Conservation (phyloP, 306 rosid species). For the Corylus americana region DNA sequence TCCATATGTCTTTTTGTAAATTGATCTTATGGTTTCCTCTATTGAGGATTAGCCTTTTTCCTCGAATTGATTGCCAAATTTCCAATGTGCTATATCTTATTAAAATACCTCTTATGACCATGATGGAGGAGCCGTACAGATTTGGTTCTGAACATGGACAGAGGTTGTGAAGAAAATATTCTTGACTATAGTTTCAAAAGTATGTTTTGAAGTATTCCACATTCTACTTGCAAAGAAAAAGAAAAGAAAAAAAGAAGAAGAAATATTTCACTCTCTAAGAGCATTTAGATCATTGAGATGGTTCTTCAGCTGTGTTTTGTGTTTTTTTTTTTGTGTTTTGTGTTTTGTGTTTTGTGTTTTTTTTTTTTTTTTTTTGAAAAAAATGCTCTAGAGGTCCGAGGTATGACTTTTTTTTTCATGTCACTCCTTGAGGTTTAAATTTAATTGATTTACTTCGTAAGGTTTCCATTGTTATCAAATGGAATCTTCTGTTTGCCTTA, state of each 20-base stretch:
- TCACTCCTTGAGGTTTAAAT: no score
- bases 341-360: neutral
- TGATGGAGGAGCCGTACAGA: neutral
- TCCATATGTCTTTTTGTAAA: neutral
- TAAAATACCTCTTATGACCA: neutral
- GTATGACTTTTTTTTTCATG: no score
- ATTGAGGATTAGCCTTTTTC: constrained; percentile 6
- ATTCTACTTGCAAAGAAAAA: neutral
- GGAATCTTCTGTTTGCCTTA: no score
- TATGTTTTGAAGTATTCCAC: neutral
- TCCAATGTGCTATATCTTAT: neutral
- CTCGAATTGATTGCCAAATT: constrained; percentile 3
- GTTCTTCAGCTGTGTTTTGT: neutral
- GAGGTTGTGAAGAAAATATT: neutral
- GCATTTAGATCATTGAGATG: neutral
- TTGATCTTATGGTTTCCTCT: neutral
- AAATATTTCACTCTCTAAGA: neutral
- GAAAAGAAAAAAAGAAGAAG: neutral
- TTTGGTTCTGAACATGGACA: neutral
- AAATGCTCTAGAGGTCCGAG: no score
- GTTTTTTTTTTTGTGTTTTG: no score
- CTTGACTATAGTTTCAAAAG: neutral
- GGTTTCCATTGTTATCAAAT: no score
- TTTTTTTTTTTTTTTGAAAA: neutral
- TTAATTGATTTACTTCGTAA: no score